These are phyloP conservation scores for Debaryomyces udenii DNA, from an alignment of 1,139 yeast species.

Conservation along the genomic window DNA sequence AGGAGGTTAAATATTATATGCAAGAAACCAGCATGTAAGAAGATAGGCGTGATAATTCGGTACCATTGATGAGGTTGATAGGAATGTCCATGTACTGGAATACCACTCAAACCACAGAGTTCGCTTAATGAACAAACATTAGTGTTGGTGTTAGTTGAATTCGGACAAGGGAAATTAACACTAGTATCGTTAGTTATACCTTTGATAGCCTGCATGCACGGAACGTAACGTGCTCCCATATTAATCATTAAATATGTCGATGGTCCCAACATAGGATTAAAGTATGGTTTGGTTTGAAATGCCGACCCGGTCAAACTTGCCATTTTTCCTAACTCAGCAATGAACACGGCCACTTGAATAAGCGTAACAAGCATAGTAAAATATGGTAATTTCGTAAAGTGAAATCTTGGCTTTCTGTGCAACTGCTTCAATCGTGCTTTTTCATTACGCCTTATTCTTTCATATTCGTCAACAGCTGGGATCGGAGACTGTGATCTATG, in stretches of 20 bases:
- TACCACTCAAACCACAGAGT: constrained; percentile 64
- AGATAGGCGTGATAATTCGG: constrained; percentile 70
- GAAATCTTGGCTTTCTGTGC: constrained; percentile 41
- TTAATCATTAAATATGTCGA: constrained; percentile 66
- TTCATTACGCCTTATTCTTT: constrained; percentile 27
- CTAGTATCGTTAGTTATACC: constrained; percentile 53
- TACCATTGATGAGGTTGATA: constrained; percentile 68
- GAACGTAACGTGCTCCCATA: constrained; percentile 73
- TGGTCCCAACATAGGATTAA: constrained; percentile 86
- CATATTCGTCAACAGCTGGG: constrained; percentile 21
- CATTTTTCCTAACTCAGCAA: constrained; percentile 69
- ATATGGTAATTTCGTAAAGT: constrained; percentile 49
- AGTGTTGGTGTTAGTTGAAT: constrained; percentile 58
- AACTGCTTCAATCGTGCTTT: constrained; percentile 30
- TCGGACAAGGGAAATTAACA: constrained; percentile 67
- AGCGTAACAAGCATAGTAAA: constrained; percentile 50
- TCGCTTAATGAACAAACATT: constrained; percentile 60
- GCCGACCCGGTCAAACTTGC: constrained; percentile 65
- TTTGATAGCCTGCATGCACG: constrained; percentile 64
- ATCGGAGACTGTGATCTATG: constrained; percentile 21
- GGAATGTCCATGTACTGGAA: constrained; percentile 31
- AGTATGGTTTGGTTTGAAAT: constrained; percentile 69
- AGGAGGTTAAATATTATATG: constrained; percentile 69
- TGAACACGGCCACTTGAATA: constrained; percentile 61
- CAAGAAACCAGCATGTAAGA: constrained; percentile 73